Percentiles rank a stretch among this genome's conserved stretches.
Evolutionary conservation across 192 early-diverging fungal genomes (phyloP).

Genomic region (Gonapodya prolifera): DNA sequence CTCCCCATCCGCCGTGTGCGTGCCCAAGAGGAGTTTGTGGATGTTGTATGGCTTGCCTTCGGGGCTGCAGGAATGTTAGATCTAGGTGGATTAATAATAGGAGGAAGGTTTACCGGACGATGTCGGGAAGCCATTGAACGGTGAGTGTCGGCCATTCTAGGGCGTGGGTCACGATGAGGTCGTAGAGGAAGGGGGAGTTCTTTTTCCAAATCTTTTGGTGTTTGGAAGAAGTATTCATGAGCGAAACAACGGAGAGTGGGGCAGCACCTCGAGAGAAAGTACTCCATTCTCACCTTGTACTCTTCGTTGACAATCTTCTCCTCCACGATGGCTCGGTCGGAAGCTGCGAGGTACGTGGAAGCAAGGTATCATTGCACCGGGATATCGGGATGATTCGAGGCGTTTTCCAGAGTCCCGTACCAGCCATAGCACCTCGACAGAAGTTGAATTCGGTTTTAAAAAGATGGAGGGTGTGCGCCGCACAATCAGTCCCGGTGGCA

Average conservation of each 20-base stretch:
- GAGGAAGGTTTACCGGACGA: constrained; percentile 54
- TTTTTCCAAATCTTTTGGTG: constrained; percentile 98
- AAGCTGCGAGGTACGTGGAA: no score
- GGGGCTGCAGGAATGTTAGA: constrained; percentile 35
- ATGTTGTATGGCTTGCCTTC: constrained; percentile 83
- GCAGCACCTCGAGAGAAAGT: no score
- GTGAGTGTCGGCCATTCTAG: constrained; percentile 97
- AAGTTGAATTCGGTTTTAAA: no score
- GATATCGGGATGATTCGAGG: no score
- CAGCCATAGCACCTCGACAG: no score
- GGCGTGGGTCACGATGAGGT: constrained; percentile 95
- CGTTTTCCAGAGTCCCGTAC: no score
- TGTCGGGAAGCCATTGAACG: constrained; percentile 92
- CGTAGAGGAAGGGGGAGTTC: constrained; percentile 97
- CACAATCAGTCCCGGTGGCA: no score
- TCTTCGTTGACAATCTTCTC: constrained; percentile 92
- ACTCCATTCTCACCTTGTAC: no score
- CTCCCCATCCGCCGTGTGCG: constrained; percentile 92
- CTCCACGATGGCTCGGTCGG: constrained; percentile 23
- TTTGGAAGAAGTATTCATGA: not conserved
- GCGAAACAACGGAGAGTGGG: not conserved
- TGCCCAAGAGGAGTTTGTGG: constrained; percentile 84
- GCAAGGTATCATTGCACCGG: no score
- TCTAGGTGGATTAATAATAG: not conserved
- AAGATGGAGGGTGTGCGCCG: no score